Conservation (phyloP, 1,284 basidiomycete genomes). For the Irpex sp. region DNA sequence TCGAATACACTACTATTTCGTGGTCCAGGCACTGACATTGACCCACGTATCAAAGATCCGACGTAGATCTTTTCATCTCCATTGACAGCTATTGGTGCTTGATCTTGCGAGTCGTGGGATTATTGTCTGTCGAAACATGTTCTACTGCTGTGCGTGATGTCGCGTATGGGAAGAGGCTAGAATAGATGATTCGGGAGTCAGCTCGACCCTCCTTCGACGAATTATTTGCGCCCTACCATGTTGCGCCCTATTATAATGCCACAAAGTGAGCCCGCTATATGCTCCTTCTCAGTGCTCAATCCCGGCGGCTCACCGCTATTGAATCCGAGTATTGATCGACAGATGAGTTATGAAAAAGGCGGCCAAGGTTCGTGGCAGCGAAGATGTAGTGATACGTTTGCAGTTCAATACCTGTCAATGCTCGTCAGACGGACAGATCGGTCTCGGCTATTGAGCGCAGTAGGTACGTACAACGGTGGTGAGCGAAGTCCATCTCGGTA, state of each 20-base stretch:
- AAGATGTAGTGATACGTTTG: neutral
- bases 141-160: no score
- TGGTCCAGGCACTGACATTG: neutral
- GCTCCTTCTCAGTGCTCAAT: neutral
- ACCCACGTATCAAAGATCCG: neutral
- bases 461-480: neutral
- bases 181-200: no score
- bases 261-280: no score
- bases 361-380: neutral
- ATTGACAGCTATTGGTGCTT: no score
- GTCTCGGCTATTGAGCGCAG: neutral
- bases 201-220: no score
- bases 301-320: neutral
- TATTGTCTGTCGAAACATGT: no score
- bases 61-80: neutral
- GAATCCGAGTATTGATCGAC: neutral
- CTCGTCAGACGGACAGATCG: neutral
- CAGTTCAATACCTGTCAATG: neutral
- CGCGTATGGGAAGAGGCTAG: no score
- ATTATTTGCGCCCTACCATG: no score
- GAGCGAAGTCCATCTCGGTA: no score
- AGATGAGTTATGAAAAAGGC: neutral
- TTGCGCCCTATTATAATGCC: no score
- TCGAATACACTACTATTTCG: neutral
- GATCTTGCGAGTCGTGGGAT: no score